Evolutionary conservation across 164 flowering plant species (phyloP), one percentile per base, ranked within the genome.

Genomic region (Nymphaea colorata): DNA sequence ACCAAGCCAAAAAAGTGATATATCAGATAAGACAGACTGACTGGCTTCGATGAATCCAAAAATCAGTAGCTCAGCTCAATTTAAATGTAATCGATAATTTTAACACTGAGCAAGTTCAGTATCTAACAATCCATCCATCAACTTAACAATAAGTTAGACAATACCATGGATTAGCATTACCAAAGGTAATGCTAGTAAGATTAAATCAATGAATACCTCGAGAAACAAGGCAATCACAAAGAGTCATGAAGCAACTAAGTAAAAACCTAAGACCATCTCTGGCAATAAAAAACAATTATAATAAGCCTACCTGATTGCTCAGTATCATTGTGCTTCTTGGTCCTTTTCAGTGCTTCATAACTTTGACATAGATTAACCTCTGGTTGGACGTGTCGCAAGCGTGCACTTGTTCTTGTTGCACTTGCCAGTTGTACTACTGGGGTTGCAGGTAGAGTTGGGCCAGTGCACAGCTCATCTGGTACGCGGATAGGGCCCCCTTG

Each of bases 351-450:
- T 44, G 80, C 87, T 74, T 89, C 97, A 74, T 84, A 84, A 72
- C 88, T 85, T 76, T 84, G 97, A 79, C 78, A 89, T 62, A 90
- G 67, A 80, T 85, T 86, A 70, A 88, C 90, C 71, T 90, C 97
- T 42, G 97, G 97, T 73, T 92, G 98, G 68, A 87, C 94, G 85
- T 95, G 79, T 67, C 98, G 94, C 62, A 95, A 88, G 61, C 99
- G 87, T 7, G 99, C 98, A 84, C 99, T 95, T 36, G 91, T 82
- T 73, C 99, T 74, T 43, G 94, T 91, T 68, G 78, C 71, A 64
- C 84, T 71, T 73, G 80, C 83, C 70, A 78, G 68, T 79, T 95
- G 99, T 68, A 85, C 86, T 64, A 90, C 90, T 14, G 97, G 96
- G 55, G 81, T 70, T 44, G 82, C 67, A 5, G 84, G 81, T 61